Percentiles rank a stretch among this genome's conserved stretches.
These are phyloP conservation scores for Solanum commersonii DNA, from an alignment of 257 asterid genomes.

Conservation along the genomic window DNA sequence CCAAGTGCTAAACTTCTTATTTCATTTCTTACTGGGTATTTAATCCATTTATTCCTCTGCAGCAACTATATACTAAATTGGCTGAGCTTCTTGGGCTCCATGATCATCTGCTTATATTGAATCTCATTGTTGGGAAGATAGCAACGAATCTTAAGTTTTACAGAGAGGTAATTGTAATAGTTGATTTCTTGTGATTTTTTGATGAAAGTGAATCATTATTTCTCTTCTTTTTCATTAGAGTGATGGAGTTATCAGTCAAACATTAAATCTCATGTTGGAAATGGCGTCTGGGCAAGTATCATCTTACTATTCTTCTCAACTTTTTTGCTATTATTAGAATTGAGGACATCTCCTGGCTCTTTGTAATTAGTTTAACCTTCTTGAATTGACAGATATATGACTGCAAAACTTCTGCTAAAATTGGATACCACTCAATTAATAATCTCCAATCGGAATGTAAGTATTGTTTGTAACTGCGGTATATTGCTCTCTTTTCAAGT, in stretches of 20 bases:
- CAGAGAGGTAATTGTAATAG: constrained; percentile 45
- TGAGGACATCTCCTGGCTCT: background rate
- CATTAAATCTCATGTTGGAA: constrained; percentile 85
- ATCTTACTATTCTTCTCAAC: constrained; percentile 5
- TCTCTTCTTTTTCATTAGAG: constrained; percentile 33
- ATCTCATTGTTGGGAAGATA: constrained; percentile 75
- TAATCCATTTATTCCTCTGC: constrained; percentile 27
- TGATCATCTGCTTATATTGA: constrained; percentile 84
- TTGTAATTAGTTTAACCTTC: background rate
- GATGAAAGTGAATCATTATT: background rate
- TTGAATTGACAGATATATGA: constrained; percentile 64
- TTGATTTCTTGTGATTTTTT: background rate
- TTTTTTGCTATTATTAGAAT: background rate
- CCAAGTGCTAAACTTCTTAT: constrained; percentile 5
- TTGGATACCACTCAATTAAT: constrained; percentile 90
- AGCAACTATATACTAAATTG: constrained; percentile 90
- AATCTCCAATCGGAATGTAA: constrained; percentile 73
- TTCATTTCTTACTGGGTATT: background rate
- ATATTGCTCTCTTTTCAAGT: background rate
- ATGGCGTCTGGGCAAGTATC: constrained; percentile 87
- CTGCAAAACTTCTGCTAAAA: constrained; percentile 91
- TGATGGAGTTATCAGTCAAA: constrained; percentile 85
- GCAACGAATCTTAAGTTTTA: constrained; percentile 91
- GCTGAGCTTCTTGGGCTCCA: constrained; percentile 95
- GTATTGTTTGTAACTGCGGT: constrained; percentile 6